phyloP scores from a whole-genome alignment of 2,329 filamentous ascomycete species.

The Aspergillus sp. region DNA sequence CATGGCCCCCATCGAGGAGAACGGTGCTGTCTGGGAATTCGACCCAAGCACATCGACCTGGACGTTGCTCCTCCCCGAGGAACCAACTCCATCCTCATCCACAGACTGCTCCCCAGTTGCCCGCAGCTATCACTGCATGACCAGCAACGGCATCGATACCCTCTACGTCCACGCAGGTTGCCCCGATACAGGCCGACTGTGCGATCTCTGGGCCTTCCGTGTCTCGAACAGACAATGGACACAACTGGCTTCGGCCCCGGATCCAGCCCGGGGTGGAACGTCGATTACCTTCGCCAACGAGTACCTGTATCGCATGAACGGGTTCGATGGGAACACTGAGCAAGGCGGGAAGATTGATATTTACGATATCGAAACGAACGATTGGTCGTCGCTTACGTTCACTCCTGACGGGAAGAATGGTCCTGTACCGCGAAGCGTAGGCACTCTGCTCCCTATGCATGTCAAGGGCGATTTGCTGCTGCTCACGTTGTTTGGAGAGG shows the following conservation, averaged over 20 bases:
- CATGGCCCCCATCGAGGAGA: conserved; percentile 68
- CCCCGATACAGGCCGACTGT: conserved; percentile 56
- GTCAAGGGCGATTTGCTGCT: conserved; percentile 33
- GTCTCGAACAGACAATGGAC: conserved; percentile 62
- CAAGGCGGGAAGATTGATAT: conserved; percentile 69
- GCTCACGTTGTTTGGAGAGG: conserved; percentile 51
- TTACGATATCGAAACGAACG: conserved; percentile 34
- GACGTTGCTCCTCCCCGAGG: conserved; percentile 57
- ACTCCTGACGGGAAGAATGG: conserved; percentile 41
- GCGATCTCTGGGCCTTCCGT: conserved; percentile 76
- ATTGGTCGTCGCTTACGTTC: conserved; percentile 33
- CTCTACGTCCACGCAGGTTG: conserved; percentile 76
- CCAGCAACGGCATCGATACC: conserved; percentile 60
- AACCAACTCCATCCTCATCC: conserved; percentile 17
- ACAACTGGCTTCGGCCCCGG: conserved; percentile 62
- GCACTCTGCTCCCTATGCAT: conserved; percentile 39
- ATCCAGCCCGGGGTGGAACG: conserved; percentile 61
- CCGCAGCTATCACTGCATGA: conserved; percentile 65
- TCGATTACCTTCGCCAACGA: conserved; percentile 61
- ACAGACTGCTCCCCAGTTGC: conserved; percentile 52
- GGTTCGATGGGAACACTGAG: conserved; percentile 67
- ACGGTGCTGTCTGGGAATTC: conserved; percentile 71
- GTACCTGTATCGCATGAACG: conserved; percentile 72
- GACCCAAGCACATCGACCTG: conserved; percentile 62
- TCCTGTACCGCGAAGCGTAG: conserved; percentile 48